Evolutionary conservation across 768 basidiomycete genomes (phyloP).

Genomic region (Fistulinella prunicolor): DNA sequence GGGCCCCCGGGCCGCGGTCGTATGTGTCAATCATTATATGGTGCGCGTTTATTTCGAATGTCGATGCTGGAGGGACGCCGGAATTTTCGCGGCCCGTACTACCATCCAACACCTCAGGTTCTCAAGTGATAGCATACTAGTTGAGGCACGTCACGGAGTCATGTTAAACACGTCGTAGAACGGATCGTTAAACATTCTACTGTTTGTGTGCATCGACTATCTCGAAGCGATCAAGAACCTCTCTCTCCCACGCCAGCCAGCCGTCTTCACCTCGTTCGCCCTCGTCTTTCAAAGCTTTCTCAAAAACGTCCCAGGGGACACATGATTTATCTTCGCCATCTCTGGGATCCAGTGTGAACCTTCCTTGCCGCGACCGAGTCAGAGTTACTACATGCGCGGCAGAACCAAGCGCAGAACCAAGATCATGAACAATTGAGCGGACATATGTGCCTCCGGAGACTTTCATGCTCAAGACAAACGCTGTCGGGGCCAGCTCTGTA

Average conservation of each 20-base stretch:
- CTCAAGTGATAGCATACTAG: no score
- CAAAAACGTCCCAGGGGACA: conserved; percentile 73
- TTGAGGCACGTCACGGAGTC: no score
- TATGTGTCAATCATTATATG: no score
- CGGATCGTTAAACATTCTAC: no score
- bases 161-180: no score
- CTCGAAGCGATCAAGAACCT: conserved; percentile 66
- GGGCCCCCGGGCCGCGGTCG: not conserved
- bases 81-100: conserved; percentile 2
- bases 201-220: conserved; percentile 40
- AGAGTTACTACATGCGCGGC: conserved; percentile 94
- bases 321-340: conserved; percentile 58
- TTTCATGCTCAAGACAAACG: conserved; percentile 86
- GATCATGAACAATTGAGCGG: conserved; percentile 91
- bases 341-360: conserved; percentile 55
- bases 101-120: no score
- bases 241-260: conserved; percentile 78
- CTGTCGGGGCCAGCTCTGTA: conserved; percentile 51
- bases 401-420: conserved; percentile 78
- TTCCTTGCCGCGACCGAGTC: conserved; percentile 85
- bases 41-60: no score
- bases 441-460: conserved; percentile 98
- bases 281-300: conserved; percentile 49
- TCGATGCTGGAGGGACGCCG: no score
- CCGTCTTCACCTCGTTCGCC: conserved; percentile 66